Evolutionary conservation across 768 basidiomycete species (phyloP), one percentile per base, ranked within the genome.

Genomic region (Suillus bovinus): DNA sequence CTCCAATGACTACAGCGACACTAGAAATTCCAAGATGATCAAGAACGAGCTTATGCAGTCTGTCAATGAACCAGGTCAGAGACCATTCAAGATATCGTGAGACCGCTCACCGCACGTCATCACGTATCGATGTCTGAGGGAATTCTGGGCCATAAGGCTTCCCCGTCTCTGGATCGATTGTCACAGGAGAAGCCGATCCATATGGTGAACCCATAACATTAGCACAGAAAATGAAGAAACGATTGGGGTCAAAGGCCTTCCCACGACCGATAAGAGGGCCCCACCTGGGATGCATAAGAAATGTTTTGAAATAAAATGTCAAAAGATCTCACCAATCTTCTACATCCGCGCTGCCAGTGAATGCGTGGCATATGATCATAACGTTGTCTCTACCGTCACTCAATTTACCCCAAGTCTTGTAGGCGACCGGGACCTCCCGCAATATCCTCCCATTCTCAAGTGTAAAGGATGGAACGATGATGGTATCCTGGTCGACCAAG

Each of bases 331-430:
- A 96, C 96, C 96, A 99, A 76, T 99, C 97, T 72, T 96, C 92
- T 17, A 98, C 96, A 72, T 99, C 97, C 29, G 95, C 90, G 69
- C 93, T 95, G 9, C 97, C 96, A 0, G 97, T 99, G 66, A 99
- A 89, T 0, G 96, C 96, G 78, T 99, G 97, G 71, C 96, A 99
- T 61, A 99, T 96, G 68, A 99, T 82, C 94, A 99, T 94, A 62
- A 90, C 94, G 78, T 99, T 99, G 71, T 96, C 90, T 65, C 73
- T 82, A 0, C 76, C 69, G 41, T 82, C 80, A 74, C 96, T 97
- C 34, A 99, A 81, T 59, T 78, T 82, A 0, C 96, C 97, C 96
- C 96, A 99, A 0, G 96, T 97, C 77, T 96, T 96, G 83, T 95
- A 99, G 0, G 93, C 96, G 4, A 99, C 87, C 0, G 95, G 92